Evolutionary conservation across 2,329 filamentous ascomycete species (phyloP), one percentile per base, ranked within the genome.

Genomic region (Alternaria postmessia): DNA sequence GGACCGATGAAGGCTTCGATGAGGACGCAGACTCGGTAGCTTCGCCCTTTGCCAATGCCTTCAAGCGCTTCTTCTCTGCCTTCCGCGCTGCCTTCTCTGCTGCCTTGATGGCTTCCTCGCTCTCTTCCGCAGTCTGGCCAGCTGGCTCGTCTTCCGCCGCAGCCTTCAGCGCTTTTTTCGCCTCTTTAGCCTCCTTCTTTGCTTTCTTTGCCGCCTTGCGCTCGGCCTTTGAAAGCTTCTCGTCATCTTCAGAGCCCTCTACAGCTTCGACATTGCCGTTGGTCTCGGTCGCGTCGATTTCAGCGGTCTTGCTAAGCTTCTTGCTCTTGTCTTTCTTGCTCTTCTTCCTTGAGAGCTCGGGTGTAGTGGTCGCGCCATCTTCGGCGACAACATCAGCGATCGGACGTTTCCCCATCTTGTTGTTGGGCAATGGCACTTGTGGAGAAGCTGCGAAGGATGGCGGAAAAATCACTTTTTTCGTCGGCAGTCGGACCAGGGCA

Each of bases 131-230:
- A 26, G 65, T 74, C 20, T 63, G 63, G 28, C 70, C 68, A 34
- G 72, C 54, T 12, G 64, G 46, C 16, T 67, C 69, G n/a, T 60
- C 52, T 7, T 44, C 54, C 11, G 66, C 66, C 30, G 54, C 46
- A 52, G 70, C 70, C 49, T 69, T 54, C 28, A 48, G 43, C 51
- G 54, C 47, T 46, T 71, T 72, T 51, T 70, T 58, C 5, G 69
- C 66, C 51, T 72, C 73, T 59, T 72, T 77, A 9, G 77, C 79
- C 28, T 78, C 79, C 62, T 78, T 81, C 67, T 77, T 77, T 14
- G 76, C 78, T 65, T 77, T 78, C 66, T 79, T 81, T 32, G 74
- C 73, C 4, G 79, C 79, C 66, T 82, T 82, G 46, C 75, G 76
- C 67, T 79, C 79, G 3, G 77, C 80, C 66, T 81, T 81, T 4